Conservation (phyloP, 805 yeast genomes). For the Kazachstania bromeliacearum region DNA sequence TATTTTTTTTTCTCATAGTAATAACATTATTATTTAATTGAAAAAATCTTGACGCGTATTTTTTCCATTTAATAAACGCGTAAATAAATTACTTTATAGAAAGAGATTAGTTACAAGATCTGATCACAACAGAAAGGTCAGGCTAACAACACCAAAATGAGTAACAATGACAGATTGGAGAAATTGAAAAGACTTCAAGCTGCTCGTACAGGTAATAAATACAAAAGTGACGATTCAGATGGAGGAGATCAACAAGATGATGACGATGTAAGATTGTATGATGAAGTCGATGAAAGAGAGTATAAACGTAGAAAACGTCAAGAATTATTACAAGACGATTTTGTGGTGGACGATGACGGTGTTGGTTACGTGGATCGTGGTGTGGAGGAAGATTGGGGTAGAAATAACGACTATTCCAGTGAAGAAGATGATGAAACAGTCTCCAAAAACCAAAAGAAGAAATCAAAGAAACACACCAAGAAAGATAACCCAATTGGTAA, state of each 20-base stretch:
- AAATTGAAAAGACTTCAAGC: conserved; percentile 53
- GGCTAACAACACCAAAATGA: too few species aligned
- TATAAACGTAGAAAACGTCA: conserved; percentile 70
- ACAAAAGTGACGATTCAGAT: conserved; percentile 28
- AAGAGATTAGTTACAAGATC: too few species aligned
- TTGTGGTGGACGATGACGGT: conserved; percentile 89
- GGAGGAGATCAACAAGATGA: conserved; percentile 35
- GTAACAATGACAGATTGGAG: conserved; percentile 41
- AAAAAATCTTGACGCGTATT: too few species aligned
- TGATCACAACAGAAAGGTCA: too few species aligned
- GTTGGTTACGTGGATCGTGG: conserved; percentile 93
- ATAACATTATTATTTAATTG: too few species aligned
- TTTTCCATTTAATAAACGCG: too few species aligned
- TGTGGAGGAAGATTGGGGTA: conserved; percentile 66
- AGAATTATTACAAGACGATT: conserved; percentile 79
- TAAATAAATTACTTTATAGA: too few species aligned
- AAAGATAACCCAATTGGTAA: conserved; percentile 25
- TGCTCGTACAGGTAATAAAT: conserved; percentile 33
- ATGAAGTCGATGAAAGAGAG: conserved; percentile 75
- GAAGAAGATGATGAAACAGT: conserved; percentile 35
- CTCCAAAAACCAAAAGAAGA: conserved; percentile 8
- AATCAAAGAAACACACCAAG: conserved; percentile 16
- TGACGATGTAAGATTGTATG: conserved; percentile 57
- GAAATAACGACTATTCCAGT: conserved; percentile 46
- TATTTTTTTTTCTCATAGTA: too few species aligned